phyloP scores from a whole-genome alignment of 2,329 filamentous ascomycete genomes.

The Apiospora pterosperma region DNA sequence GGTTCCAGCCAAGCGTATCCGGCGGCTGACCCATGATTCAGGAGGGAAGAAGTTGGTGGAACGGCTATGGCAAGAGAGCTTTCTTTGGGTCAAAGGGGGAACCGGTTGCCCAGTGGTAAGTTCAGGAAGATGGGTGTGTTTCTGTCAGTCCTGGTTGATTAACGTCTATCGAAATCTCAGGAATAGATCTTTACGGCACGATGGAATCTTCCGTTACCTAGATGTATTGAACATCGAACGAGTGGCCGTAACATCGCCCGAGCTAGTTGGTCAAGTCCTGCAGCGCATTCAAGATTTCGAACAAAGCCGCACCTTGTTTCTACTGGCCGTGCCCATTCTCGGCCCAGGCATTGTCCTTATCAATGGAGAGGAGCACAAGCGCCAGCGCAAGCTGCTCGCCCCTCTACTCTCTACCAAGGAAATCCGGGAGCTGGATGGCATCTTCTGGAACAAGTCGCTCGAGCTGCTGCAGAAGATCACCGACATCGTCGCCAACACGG shows the following conservation, averaged over 20 bases:
- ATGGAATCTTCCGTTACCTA: slow-evolving; percentile 14
- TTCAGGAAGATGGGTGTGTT: neutral
- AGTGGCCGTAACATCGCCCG: slow-evolving; percentile 12
- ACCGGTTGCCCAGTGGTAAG: slow-evolving; percentile 6
- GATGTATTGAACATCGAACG: slow-evolving; percentile 12
- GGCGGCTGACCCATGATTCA: neutral
- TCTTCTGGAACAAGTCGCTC: slow-evolving; percentile 18
- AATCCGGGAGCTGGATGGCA: slow-evolving; percentile 15
- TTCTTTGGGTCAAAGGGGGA: slow-evolving; percentile 9
- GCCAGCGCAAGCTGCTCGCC: slow-evolving; percentile 17
- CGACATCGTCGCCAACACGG: slow-evolving; percentile 2
- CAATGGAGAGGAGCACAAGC: slow-evolving; percentile 17
- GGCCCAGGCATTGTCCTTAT: slow-evolving; percentile 14
- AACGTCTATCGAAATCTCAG: neutral
- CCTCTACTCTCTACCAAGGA: slow-evolving; percentile 17
- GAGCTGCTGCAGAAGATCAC: slow-evolving; percentile 13
- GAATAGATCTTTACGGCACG: slow-evolving; percentile 7
- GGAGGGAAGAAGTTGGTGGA: slow-evolving; percentile 10
- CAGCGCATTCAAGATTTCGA: slow-evolving; percentile 15
- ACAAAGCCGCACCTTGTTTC: slow-evolving; percentile 12
- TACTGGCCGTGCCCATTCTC: slow-evolving; percentile 10
- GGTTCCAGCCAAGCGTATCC: neutral
- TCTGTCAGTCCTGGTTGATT: neutral
- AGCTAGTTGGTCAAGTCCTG: slow-evolving; percentile 9
- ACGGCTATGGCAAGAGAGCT: slow-evolving; percentile 6